phyloP scores from a whole-genome alignment of 306 rosid genomes.

The Rosa multiflora region DNA sequence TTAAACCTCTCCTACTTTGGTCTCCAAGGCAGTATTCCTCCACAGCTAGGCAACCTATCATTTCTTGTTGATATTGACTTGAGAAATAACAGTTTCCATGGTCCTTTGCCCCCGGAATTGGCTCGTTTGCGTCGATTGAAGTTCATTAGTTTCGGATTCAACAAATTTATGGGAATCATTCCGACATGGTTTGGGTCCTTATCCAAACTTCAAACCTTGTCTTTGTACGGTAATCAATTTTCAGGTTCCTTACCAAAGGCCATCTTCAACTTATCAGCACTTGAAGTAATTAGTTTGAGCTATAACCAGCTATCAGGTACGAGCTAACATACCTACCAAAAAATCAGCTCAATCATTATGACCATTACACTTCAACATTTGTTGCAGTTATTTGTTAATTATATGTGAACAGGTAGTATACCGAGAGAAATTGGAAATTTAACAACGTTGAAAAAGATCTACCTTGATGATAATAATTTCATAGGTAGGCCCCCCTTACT shows the following conservation, averaged over 20 bases:
- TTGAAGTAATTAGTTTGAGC: constrained; percentile 5
- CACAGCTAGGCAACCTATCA: constrained; percentile 22
- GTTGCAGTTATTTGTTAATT: not conserved
- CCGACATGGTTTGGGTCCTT: constrained; percentile 24
- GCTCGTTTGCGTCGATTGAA: constrained; percentile 13
- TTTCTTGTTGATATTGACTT: constrained; percentile 17
- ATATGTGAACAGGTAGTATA: not conserved
- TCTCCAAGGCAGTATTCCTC: constrained; percentile 21
- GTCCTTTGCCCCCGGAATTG: not conserved
- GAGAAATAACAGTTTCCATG: constrained; percentile 25
- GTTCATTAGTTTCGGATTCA: not conserved
- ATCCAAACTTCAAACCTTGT: not conserved
- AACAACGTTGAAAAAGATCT: not conserved
- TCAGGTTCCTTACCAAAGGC: constrained; percentile 9
- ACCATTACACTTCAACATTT: not conserved
- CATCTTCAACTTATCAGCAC: constrained; percentile 26
- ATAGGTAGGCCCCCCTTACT: not conserved
- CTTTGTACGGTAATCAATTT: constrained; percentile 1
- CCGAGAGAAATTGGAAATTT: not conserved
- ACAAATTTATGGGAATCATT: constrained; percentile 16
- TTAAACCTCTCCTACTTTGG: constrained; percentile 22
- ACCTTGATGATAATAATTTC: not conserved
- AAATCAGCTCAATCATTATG: too few species aligned
- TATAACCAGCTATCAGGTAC: constrained; percentile 22
- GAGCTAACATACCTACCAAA: too few species aligned